Base-by-base conservation (phyloP, 1,139 yeast species). In the Taphrina flavorubra region DNA sequence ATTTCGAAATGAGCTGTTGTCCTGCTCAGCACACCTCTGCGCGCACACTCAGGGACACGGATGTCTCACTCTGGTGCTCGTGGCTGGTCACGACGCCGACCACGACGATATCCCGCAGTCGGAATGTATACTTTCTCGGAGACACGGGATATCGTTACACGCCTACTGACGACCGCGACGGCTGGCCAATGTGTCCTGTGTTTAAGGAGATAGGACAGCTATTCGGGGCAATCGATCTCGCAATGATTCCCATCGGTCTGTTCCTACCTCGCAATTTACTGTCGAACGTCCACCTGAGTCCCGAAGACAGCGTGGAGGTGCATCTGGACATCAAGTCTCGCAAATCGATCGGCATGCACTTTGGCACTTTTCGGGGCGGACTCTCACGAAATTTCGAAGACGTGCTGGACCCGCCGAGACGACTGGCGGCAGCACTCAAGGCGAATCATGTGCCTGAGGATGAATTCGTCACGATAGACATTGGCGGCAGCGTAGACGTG, bases 11-110 rank as follows among this genome's bases (percentile, higher is more conserved):
- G 14, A 44, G 57, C 7, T 70, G 71, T 25, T 84, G 94, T 0
- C 98, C 98, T 0, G 92, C 97, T 0, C 92, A 92, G 97, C 98
- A 92, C 78, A 92, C 97, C 97, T 89, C 96, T 0, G 97, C 97
- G 0, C 79, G 97, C 55, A 84, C 85, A 60, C 78, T 91, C 34
- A 75, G 87, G 31, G 98, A 92, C 76, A 84, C 96, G 1, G 92
- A 92, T 77, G 80, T 82, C 47, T 85, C 96, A 0, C 79, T 92
- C 65, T 92, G 98, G 97, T 68, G 71, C 14, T 71, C 73, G 1
- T 71, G 72, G 71, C 51, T 69, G 36, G 20, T 71, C 42, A 46
- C 53, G 16, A 49, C 63, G 6, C 51, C 55, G 18, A 20, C 53
- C 6, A 25, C 51, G 16, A 36, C 42, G 44, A 58, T 42, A 31